Conservation (phyloP, 192 early-diverging fungal genomes). For the Phycomyces nitens region DNA sequence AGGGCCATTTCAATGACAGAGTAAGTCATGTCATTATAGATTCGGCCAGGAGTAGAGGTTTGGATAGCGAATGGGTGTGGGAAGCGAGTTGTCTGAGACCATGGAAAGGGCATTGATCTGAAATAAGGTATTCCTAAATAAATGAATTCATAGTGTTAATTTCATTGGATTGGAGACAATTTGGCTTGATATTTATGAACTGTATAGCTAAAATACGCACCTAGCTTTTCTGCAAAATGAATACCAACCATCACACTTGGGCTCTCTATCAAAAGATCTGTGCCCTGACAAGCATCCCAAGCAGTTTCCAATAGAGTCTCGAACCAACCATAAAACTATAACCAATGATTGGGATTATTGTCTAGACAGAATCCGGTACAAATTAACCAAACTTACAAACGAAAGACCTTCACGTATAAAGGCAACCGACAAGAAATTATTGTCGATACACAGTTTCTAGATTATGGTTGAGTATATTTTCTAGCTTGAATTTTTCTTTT, state of each 20-base stretch:
- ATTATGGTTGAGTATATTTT: neutral
- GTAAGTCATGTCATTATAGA: conserved; percentile 64
- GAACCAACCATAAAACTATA: conserved; percentile 59
- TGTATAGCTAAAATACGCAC: conserved; percentile 8
- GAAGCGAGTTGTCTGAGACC: conserved; percentile 62
- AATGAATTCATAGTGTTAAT: conserved; percentile 1
- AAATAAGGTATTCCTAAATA: conserved; percentile 55
- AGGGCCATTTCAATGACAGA: conserved; percentile 64
- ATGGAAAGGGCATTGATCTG: conserved; percentile 68
- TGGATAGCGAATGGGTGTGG: conserved; percentile 66
- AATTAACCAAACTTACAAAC: conserved; percentile 17
- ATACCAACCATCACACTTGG: conserved; percentile 63
- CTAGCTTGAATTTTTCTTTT: neutral
- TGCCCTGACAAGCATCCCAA: conserved; percentile 53
- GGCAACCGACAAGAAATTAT: conserved; percentile 62
- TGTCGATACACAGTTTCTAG: conserved; percentile 57
- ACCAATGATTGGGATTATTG: neutral
- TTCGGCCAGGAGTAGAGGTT: conserved; percentile 34
- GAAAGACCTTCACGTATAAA: conserved; percentile 55
- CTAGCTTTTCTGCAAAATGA: conserved; percentile 60
- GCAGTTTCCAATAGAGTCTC: conserved; percentile 54
- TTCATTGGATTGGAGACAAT: neutral
- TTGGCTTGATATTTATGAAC: too few relatives aligned
- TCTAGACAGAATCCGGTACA: neutral
- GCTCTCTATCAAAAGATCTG: conserved; percentile 63